Evolutionary conservation across 768 basidiomycete genomes (phyloP).

Genomic region (Amanita muscaria): DNA sequence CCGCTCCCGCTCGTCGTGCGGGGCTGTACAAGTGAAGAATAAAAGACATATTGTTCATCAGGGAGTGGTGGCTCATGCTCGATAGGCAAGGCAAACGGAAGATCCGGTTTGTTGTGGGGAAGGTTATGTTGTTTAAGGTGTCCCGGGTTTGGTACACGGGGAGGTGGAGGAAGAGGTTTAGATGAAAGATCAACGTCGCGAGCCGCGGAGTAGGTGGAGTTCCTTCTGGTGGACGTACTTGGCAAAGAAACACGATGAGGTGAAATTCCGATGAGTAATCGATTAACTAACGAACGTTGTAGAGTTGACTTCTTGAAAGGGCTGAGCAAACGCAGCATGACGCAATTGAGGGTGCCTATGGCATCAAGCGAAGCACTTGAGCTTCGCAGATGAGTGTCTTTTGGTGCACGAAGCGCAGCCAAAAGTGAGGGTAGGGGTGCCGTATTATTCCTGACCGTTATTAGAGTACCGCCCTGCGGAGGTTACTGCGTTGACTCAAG

Average conservation of each 20-base stretch:
- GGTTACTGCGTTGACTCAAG: too few species aligned
- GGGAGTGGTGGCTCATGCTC: constrained; percentile 22
- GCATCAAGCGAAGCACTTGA: constrained; percentile 46
- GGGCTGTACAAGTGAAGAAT: constrained; percentile 38
- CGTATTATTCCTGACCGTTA: constrained; percentile 43
- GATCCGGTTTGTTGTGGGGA: constrained; percentile 7
- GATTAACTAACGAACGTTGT: constrained; percentile 21
- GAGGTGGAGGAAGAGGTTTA: constrained; percentile 12
- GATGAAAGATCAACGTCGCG: constrained; percentile 7
- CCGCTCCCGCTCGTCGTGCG: constrained; percentile 20
- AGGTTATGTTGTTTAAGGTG: constrained; percentile 13
- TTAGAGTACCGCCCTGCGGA: too few species aligned
- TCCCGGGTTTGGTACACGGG: constrained; percentile 14
- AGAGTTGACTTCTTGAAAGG: neutral
- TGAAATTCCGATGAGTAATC: constrained; percentile 41
- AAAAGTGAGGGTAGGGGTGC: constrained; percentile 16
- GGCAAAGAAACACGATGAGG: constrained; percentile 17
- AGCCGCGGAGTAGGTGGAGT: constrained; percentile 9
- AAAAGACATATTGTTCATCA: constrained; percentile 24
- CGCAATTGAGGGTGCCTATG: constrained; percentile 43
- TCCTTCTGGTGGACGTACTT: constrained; percentile 2
- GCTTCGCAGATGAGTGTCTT: constrained; percentile 42
- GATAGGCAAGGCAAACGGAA: constrained; percentile 19
- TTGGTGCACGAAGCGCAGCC: constrained; percentile 18
- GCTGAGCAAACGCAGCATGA: constrained; percentile 44